Evolutionary conservation across 805 yeast species (phyloP).

Genomic region (Candida sanyiensis): DNA sequence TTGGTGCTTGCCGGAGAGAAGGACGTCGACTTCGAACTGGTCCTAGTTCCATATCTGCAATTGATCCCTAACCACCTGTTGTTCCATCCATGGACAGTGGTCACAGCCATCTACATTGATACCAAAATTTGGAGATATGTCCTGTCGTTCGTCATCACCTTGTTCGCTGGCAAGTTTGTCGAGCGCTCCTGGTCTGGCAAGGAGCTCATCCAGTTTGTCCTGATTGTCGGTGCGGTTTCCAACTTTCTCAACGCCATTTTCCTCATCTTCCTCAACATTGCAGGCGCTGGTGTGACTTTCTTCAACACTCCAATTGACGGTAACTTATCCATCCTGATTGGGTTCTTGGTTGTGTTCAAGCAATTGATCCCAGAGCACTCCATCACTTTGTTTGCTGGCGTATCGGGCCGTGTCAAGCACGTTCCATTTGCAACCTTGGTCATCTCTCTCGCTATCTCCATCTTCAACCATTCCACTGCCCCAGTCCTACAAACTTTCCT

Average conservation of each 20-base stretch:
- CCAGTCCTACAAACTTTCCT: slow-evolving; percentile 52
- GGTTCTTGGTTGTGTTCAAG: slow-evolving; percentile 57
- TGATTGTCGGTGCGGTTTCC: slow-evolving; percentile 45
- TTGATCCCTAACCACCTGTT: slow-evolving; percentile 54
- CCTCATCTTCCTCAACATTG: slow-evolving; percentile 24
- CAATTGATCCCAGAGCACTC: slow-evolving; percentile 62
- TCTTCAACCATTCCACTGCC: slow-evolving; percentile 30
- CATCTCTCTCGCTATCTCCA: slow-evolving; percentile 26
- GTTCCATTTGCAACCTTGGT: slow-evolving; percentile 45
- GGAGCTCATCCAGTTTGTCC: slow-evolving; percentile 44
- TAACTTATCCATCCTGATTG: slow-evolving; percentile 48
- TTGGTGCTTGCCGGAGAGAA: slow-evolving; percentile 19
- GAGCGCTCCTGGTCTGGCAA: slow-evolving; percentile 60
- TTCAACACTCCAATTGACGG: slow-evolving; percentile 45
- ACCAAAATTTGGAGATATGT: slow-evolving; percentile 41
- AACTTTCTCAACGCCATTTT: slow-evolving; percentile 35
- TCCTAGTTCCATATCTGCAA: slow-evolving; percentile 54
- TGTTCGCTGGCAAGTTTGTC: slow-evolving; percentile 58
- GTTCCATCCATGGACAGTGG: slow-evolving; percentile 57
- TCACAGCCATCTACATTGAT: slow-evolving; percentile 62
- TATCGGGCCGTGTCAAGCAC: slow-evolving; percentile 54
- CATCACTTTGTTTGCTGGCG: slow-evolving; percentile 41
- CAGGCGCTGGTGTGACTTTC: slow-evolving; percentile 21
- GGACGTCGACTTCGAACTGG: slow-evolving; percentile 32
- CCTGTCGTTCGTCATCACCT: slow-evolving; percentile 41